Percentiles rank a stretch among this genome's conserved stretches.
These are phyloP conservation scores for Chaetoceros tenuissimus DNA, from an alignment of 108 stramenopile genomes.

Conservation along the genomic window DNA sequence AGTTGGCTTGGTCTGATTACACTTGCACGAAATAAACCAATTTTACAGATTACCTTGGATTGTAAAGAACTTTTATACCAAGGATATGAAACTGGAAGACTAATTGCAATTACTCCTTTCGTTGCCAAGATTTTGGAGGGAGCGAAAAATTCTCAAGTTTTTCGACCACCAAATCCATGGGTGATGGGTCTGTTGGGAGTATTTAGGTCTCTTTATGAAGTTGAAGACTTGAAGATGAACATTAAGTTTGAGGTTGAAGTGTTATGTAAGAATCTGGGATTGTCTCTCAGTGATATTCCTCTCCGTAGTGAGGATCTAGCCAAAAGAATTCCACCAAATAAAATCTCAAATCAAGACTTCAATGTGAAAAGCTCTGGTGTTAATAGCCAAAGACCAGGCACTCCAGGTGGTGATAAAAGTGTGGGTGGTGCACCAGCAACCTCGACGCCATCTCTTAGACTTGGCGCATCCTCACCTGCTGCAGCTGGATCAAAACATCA, in stretches of 20 bases:
- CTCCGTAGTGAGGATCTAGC: slow-evolving; percentile 55
- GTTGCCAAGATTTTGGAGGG: slow-evolving; percentile 97
- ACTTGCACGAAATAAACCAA: slow-evolving; percentile 92
- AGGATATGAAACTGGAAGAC: slow-evolving; percentile 95
- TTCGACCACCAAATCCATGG: slow-evolving; percentile 99
- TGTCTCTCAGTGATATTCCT: slow-evolving; percentile 90
- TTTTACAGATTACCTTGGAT: slow-evolving; percentile 94
- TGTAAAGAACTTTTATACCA: slow-evolving; percentile 95
- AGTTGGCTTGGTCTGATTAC: slow-evolving; percentile 98
- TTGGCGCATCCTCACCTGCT: slow-evolving; percentile 18
- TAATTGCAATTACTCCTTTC: slow-evolving; percentile 98
- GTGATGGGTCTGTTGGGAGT: slow-evolving; percentile 94
- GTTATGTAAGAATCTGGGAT: slow-evolving; percentile 93
- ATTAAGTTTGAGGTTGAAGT: slow-evolving; percentile 99
- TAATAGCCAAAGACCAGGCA: slow-evolving; percentile 5
- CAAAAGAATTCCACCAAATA: slow-evolving; percentile 73
- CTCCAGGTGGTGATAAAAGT: slow-evolving; percentile 15
- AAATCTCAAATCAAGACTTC: slow-evolving; percentile 97
- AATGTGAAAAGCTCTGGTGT: slow-evolving; percentile 66
- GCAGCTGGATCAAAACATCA: slow-evolving; percentile 43
- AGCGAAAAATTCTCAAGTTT: slow-evolving; percentile 85
- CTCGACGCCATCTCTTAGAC: slow-evolving; percentile 18
- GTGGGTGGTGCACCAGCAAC: slow-evolving; percentile 11
- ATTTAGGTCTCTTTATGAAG: slow-evolving; percentile 88
- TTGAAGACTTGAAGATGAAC: slow-evolving; percentile 98